Percentiles rank a stretch among this genome's conserved stretches.
These are phyloP conservation scores for Fusarium decemcellulare DNA, from an alignment of 2,329 filamentous ascomycete genomes.

Conservation along the genomic window DNA sequence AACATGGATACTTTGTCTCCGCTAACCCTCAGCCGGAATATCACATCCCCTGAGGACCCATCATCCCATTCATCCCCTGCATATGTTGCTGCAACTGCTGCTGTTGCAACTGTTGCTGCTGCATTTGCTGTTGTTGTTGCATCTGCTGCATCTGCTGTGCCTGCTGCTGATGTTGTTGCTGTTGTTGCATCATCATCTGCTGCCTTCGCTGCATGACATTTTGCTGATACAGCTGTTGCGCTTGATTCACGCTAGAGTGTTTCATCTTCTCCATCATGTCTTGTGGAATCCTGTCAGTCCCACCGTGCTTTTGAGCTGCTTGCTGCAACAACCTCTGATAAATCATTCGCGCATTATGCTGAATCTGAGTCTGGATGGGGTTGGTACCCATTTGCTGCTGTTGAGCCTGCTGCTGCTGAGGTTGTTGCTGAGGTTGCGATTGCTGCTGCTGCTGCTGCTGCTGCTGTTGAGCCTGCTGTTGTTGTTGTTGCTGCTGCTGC, in stretches of 20 bases:
- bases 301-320: conserved; percentile 56
- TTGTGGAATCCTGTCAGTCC: conserved; percentile 60
- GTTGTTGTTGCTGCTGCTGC: conserved; percentile 55
- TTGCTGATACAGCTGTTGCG: conserved; percentile 53
- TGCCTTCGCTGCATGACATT: conserved; percentile 50
- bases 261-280: conserved; percentile 63
- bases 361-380: conserved; percentile 51
- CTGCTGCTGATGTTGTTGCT: conserved; percentile 44
- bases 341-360: conserved; percentile 53
- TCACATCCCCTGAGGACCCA: conserved; percentile 66
- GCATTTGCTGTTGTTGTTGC: conserved; percentile 43
- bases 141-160: conserved; percentile 51
- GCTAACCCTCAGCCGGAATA: background rate
- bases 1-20: conserved; percentile 16
- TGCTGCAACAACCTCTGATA: conserved; percentile 57
- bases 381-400: conserved; percentile 51
- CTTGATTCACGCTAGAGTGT: conserved; percentile 56
- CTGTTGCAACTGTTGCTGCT: conserved; percentile 46
- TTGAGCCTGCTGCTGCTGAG: conserved; percentile 48
- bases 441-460: conserved; percentile 51
- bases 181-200: conserved; percentile 38
- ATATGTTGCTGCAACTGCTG: conserved; percentile 44
- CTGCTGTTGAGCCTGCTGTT: conserved; percentile 51
- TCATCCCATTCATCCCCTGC: conserved; percentile 60
- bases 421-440: conserved; percentile 53